Conservation (phyloP, 345 rosid genomes). For the Erucastrum elatum region DNA sequence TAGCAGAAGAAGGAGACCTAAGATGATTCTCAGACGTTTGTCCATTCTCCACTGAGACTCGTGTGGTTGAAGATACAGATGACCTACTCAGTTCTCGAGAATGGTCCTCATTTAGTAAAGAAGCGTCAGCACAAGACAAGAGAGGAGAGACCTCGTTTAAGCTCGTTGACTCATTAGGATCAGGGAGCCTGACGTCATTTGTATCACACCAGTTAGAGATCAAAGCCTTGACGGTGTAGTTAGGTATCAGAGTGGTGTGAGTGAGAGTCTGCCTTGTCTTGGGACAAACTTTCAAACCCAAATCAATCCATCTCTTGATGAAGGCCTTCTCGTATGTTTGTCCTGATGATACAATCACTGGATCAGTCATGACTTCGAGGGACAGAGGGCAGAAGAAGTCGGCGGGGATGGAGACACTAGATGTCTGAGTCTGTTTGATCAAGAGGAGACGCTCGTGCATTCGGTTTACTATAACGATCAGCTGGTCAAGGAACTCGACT, state of each 20-base stretch:
- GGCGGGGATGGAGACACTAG: slow-evolving; percentile 81
- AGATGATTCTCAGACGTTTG: slow-evolving; percentile 44
- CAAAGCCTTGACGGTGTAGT: slow-evolving; percentile 92
- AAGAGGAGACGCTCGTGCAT: slow-evolving; percentile 78
- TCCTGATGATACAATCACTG: slow-evolving; percentile 92
- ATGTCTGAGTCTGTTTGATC: slow-evolving; percentile 72
- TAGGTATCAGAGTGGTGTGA: slow-evolving; percentile 86
- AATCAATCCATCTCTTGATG: slow-evolving; percentile 89
- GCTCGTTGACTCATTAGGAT: slow-evolving; percentile 58
- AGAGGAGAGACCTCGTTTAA: slow-evolving; percentile 61
- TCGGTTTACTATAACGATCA: slow-evolving; percentile 61
- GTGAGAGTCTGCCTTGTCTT: slow-evolving; percentile 81
- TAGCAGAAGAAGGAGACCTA: slow-evolving; percentile 69
- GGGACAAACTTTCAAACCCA: slow-evolving; percentile 92
- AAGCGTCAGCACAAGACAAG: slow-evolving; percentile 51
- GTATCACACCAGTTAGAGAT: slow-evolving; percentile 94
- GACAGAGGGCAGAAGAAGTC: slow-evolving; percentile 98
- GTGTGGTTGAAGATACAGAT: no score
- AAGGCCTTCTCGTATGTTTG: slow-evolving; percentile 91
- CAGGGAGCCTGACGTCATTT: slow-evolving; percentile 83
- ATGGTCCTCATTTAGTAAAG: no score
- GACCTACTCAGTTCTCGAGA: no score
- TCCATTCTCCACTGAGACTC: slow-evolving; percentile 41
- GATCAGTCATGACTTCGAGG: slow-evolving; percentile 95
- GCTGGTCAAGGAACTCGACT: slow-evolving; percentile 71